Conservation (phyloP, 352 stramenopile species). For the Aphanomyces euteiches region DNA sequence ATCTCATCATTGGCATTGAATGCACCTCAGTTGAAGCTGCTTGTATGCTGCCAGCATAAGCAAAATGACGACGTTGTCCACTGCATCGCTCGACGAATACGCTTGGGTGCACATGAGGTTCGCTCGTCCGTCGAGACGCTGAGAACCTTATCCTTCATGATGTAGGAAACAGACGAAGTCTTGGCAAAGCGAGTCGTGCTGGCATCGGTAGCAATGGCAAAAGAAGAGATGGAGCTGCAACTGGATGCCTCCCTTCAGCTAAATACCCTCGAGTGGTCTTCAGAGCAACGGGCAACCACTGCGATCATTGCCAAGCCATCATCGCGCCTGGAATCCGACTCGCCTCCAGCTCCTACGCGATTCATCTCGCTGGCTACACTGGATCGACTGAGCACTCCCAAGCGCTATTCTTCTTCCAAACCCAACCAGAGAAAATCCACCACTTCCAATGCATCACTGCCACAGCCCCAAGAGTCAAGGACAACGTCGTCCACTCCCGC, state of each 20-base stretch:
- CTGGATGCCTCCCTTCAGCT: not conserved
- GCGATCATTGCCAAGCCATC: too few species aligned
- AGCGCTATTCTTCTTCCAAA: not conserved
- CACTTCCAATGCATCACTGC: too few species aligned
- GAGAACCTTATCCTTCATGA: not conserved
- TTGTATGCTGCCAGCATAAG: slow-evolving; percentile 20
- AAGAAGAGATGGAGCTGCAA: slow-evolving; percentile 18
- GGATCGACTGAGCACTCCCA: not conserved
- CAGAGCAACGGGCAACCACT: not conserved
- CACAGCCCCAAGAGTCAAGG: too few species aligned
- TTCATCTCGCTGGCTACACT: not conserved
- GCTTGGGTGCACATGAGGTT: slow-evolving; percentile 8
- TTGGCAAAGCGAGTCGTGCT: slow-evolving; percentile 12
- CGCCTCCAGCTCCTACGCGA: not conserved
- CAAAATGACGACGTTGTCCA: slow-evolving; percentile 17
- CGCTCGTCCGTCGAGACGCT: not conserved
- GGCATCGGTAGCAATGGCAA: slow-evolving; percentile 22
- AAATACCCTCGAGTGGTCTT: not conserved
- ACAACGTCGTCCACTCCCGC: not conserved
- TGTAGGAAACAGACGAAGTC: not conserved
- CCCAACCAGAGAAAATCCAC: too few species aligned
- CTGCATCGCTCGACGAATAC: slow-evolving; percentile 20
- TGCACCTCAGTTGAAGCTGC: slow-evolving; percentile 12
- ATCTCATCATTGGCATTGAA: slow-evolving; percentile 17
- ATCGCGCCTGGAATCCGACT: not conserved